Evolutionary conservation across 495 filamentous ascomycete species (phyloP).

Genomic region (Daldinia childiae): DNA sequence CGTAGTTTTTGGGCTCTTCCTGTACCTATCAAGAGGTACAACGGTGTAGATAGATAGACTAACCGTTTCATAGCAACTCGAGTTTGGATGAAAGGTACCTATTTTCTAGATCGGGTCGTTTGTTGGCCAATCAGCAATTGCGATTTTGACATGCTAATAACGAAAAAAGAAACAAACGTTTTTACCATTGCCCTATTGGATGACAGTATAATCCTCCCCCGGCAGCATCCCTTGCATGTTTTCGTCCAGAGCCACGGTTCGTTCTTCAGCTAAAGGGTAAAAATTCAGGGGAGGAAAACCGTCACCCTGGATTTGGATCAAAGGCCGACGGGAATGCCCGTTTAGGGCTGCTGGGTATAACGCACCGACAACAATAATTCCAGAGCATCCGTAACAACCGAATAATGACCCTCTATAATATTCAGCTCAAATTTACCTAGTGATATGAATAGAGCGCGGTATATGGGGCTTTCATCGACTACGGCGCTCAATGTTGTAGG

Average conservation of each 20-base stretch:
- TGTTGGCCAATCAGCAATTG: conserved; percentile 23
- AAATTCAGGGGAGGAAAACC: background rate
- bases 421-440: background rate
- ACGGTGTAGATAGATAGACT: background rate
- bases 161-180: conserved; percentile 20
- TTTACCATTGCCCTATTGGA: background rate
- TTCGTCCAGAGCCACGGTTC: conserved; percentile 7
- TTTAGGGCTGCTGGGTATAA: background rate
- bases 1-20: too few relatives aligned
- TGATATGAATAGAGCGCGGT: too few relatives aligned
- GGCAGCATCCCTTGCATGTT: background rate
- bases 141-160: background rate
- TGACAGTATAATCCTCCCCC: background rate
- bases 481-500: too few relatives aligned
- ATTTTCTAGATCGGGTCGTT: conserved; percentile 21
- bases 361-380: background rate
- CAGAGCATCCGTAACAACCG: background rate
- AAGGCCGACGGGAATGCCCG: conserved; percentile 2
- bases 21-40: background rate
- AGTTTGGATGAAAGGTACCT: background rate
- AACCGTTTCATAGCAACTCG: background rate
- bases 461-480: too few relatives aligned
- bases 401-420: background rate
- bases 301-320: conserved; percentile 1
- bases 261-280: background rate